These are phyloP conservation scores for Lodderomyces margitis DNA, from an alignment of 1,139 yeast genomes.

Conservation along the genomic window DNA sequence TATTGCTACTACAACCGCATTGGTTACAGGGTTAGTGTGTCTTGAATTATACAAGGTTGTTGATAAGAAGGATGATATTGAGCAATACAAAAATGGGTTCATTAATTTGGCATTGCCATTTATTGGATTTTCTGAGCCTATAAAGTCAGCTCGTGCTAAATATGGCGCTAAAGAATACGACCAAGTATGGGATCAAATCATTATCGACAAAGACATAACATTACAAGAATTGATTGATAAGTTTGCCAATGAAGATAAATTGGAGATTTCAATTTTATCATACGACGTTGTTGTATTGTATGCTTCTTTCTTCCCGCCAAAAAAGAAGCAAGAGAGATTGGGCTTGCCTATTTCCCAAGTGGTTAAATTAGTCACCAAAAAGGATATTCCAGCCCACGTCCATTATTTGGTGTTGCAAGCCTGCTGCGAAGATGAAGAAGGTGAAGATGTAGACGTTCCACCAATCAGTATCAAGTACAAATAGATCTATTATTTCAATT, in stretches of 20 bases:
- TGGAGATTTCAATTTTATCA: conserved; percentile 87
- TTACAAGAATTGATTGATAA: conserved; percentile 72
- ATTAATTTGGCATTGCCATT: conserved; percentile 93
- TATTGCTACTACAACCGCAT: conserved; percentile 96
- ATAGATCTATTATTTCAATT: too few relatives aligned
- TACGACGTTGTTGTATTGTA: conserved; percentile 86
- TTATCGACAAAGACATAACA: conserved; percentile 73
- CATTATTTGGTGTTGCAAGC: conserved; percentile 82
- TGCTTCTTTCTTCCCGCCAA: conserved; percentile 92
- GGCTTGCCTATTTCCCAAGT: conserved; percentile 66
- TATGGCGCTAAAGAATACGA: conserved; percentile 82
- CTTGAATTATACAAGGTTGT: conserved; percentile 89
- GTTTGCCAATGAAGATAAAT: conserved; percentile 78
- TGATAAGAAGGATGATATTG: conserved; percentile 69
- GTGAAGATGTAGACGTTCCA: conserved; percentile 96
- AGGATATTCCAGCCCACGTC: conserved; percentile 73
- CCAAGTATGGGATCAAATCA: conserved; percentile 94
- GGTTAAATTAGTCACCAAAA: conserved; percentile 79
- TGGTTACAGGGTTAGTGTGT: conserved; percentile 93
- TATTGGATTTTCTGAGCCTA: conserved; percentile 95
- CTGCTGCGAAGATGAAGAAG: conserved; percentile 88
- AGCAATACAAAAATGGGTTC: conserved; percentile 91
- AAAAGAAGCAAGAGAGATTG: conserved; percentile 79
- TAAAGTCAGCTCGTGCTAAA: conserved; percentile 76
- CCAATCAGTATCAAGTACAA: conserved; percentile 57